Conservation (phyloP, 805 yeast genomes). For the Sungouiozyma intestinalis region DNA sequence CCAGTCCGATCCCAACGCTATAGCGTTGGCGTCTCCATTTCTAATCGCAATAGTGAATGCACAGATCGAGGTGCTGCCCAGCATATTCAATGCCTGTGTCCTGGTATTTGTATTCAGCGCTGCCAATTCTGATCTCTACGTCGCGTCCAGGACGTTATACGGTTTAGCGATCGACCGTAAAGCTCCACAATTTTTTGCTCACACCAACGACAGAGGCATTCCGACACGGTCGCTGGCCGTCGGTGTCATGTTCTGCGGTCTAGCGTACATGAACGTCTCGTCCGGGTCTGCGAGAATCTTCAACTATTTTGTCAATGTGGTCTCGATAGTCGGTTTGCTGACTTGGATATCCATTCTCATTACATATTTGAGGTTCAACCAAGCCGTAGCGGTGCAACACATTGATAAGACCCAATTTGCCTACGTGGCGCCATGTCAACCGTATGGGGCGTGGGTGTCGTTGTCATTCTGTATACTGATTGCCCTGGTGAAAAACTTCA, state of each 20-base stretch:
- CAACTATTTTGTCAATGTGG: conserved; percentile 52
- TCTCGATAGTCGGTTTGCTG: conserved; percentile 49
- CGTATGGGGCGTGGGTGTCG: conserved; percentile 53
- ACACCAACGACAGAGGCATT: conserved; percentile 58
- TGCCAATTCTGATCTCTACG: conserved; percentile 39
- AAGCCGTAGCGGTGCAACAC: conserved; percentile 39
- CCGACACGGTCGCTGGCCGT: conserved; percentile 44
- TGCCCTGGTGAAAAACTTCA: conserved; percentile 55
- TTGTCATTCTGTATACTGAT: conserved; percentile 42
- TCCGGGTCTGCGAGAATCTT: conserved; percentile 39
- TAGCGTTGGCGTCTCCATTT: conserved; percentile 36
- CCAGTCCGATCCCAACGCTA: conserved; percentile 36
- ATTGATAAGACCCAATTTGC: conserved; percentile 40
- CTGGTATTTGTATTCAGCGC: conserved; percentile 43
- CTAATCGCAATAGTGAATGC: conserved; percentile 49
- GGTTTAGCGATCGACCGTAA: conserved; percentile 42
- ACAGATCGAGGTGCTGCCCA: conserved; percentile 44
- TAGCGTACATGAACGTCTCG: conserved; percentile 47
- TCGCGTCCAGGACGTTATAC: conserved; percentile 42
- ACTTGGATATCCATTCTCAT: conserved; percentile 48
- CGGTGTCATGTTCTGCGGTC: conserved; percentile 41
- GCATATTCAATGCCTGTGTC: conserved; percentile 48
- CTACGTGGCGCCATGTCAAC: conserved; percentile 57
- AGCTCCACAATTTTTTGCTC: conserved; percentile 40
- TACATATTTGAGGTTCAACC: conserved; percentile 46